Percentiles rank a stretch among this genome's conserved stretches.
phyloP scores from a whole-genome alignment of 1,139 yeast species.

The Pichia sp. region DNA sequence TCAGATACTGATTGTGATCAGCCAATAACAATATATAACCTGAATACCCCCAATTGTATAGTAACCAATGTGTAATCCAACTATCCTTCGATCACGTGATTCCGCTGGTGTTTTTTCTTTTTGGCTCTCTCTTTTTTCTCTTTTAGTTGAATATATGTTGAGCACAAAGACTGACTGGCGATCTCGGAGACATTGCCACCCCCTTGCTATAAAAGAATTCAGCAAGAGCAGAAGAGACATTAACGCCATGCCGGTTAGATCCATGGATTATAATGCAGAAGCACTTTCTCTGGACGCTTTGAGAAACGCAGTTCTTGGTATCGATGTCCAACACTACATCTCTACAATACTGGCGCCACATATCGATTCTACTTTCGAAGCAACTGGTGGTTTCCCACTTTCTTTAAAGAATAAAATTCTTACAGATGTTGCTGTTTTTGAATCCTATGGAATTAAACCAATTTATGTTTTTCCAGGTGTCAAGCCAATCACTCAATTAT shows the following conservation, averaged over 20 bases:
- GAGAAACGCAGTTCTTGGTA: slow-evolving; percentile 68
- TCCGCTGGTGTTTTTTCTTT: too few species aligned
- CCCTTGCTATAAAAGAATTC: too few species aligned
- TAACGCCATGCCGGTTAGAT: slow-evolving; percentile 41
- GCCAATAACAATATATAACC: too few species aligned
- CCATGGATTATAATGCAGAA: slow-evolving; percentile 51
- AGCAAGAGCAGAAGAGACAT: too few species aligned
- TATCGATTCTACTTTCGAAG: slow-evolving; percentile 68
- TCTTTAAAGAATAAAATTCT: slow-evolving; percentile 54
- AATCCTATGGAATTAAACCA: slow-evolving; percentile 62
- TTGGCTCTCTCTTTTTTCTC: too few species aligned
- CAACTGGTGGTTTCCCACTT: slow-evolving; percentile 78
- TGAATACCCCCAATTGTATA: too few species aligned
- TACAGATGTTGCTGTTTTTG: slow-evolving; percentile 57
- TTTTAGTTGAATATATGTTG: too few species aligned
- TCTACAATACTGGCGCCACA: slow-evolving; percentile 56
- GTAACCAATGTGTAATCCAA: too few species aligned
- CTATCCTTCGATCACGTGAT: too few species aligned
- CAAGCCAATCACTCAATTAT: slow-evolving; percentile 24
- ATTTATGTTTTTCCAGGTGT: slow-evolving; percentile 51
- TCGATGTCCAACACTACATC: slow-evolving; percentile 77
- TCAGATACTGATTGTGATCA: too few species aligned
- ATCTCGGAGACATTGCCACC: too few species aligned
- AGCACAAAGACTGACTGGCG: too few species aligned
- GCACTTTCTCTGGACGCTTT: slow-evolving; percentile 52